phyloP scores from a whole-genome alignment of 1,139 yeast genomes.

The Suhomyces bokatorum region DNA sequence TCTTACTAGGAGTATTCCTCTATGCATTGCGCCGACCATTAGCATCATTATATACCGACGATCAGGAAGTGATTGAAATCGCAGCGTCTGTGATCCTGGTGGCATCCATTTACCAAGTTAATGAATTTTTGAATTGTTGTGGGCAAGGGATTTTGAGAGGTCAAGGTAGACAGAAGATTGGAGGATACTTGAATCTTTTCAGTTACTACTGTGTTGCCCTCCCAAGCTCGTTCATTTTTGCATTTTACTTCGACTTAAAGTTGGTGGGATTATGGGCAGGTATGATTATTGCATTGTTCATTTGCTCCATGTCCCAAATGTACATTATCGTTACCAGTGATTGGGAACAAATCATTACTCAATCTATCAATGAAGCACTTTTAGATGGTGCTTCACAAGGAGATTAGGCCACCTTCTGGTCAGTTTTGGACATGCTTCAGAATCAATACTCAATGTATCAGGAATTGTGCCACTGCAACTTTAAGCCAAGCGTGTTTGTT shows the following conservation, averaged over 20 bases:
- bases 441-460: too few species aligned
- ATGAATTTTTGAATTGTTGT: constrained; percentile 55
- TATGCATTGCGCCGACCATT: constrained; percentile 40
- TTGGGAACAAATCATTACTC: constrained; percentile 56
- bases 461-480: too few species aligned
- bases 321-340: constrained; percentile 50
- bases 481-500: too few species aligned
- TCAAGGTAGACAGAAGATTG: constrained; percentile 67
- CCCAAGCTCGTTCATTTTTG: constrained; percentile 56
- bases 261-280: constrained; percentile 65
- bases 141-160: constrained; percentile 64
- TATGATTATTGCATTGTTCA: constrained; percentile 53
- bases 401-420: too few species aligned
- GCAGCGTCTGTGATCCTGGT: constrained; percentile 54
- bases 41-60: constrained; percentile 53
- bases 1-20: constrained; percentile 38
- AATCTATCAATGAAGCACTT: constrained; percentile 44
- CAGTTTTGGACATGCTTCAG: too few species aligned
- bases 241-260: constrained; percentile 46
- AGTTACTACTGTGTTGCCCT: constrained; percentile 60
- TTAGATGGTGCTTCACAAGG: constrained; percentile 31
- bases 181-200: constrained; percentile 58
- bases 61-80: constrained; percentile 47
- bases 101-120: constrained; percentile 60
- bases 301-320: constrained; percentile 47